These are phyloP conservation scores for Melastoma candidum DNA, from an alignment of 441 rosid genomes.

Conservation along the genomic window DNA sequence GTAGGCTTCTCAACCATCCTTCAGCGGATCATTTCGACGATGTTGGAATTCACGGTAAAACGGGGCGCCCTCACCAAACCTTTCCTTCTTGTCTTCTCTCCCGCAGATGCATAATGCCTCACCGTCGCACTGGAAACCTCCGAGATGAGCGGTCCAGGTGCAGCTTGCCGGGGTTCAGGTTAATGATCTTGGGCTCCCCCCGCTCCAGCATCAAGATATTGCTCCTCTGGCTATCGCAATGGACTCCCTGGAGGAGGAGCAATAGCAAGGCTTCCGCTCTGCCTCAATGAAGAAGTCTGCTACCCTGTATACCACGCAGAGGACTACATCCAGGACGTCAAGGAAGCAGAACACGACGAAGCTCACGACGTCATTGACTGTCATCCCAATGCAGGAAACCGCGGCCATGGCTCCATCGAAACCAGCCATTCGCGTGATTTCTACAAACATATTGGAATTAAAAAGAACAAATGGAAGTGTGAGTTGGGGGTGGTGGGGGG, in stretches of 20 bases:
- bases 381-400: neutral
- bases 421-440: neutral
- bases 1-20: constrained; percentile 4
- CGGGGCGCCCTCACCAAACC: constrained; percentile 5
- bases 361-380: constrained; percentile 12
- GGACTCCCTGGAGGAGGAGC: constrained; percentile 15
- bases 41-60: constrained; percentile 9
- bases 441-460: neutral
- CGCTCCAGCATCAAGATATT: constrained; percentile 7
- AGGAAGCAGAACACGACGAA: constrained; percentile 14
- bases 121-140: constrained; percentile 11
- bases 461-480: neutral
- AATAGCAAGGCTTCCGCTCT: constrained; percentile 17
- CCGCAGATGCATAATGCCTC: neutral
- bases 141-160: constrained; percentile 13
- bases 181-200: constrained; percentile 12
- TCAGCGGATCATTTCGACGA: constrained; percentile 12
- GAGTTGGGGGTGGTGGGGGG: too few relatives aligned
- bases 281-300: constrained; percentile 16
- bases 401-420: neutral
- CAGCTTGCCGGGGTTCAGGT: constrained; percentile 12
- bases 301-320: constrained; percentile 12
- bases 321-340: constrained; percentile 11
- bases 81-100: neutral
- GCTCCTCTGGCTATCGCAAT: constrained; percentile 1